Evolutionary conservation across 331 rosid species (phyloP), one percentile per base, ranked within the genome.

Genomic region (Acacia concinna): DNA sequence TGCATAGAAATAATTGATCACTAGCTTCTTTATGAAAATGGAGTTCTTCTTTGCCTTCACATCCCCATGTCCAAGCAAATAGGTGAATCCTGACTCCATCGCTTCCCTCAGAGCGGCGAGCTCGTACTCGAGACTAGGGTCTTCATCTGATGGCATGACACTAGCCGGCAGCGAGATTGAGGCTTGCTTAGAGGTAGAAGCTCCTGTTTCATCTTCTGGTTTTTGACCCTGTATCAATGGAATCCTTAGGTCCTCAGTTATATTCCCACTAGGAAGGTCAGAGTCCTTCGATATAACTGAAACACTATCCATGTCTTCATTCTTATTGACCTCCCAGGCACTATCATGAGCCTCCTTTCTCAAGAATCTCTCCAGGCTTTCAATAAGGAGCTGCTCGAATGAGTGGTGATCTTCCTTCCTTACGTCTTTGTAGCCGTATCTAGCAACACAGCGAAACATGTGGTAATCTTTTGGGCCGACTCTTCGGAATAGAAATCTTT

Each of bases 391-490:
- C 81, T 88, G 91, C 88, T 96, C 99, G n/a, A 96, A 96, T n/a
- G 94, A 89, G 47, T 72, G 92, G 88, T 96, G 98, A 82, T 96
- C 99, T 89, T 96, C 99, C 88, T 96, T 96, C 75, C 92, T 81
- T 31, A 90, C 82, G 75, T 95, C 98, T 78, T 90, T 95, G 88
- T 93, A 95, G 77, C 99, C 99, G 37, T 95, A 91, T 46, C 99
- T 84, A 15, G 98, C 99, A 49, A 95, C 85, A 49, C 98, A 91
- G 25, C 94, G 99, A 81, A 95, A 95, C 84, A 95, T 93, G 56
- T 93, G 98, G 87, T 91, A 95, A 82, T 95, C 99, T 78, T 88
- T 93, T 0, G 97, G 94, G 85, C 99, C 92, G 77, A 93, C 91
- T 89, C 99, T 85, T 78, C 98, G 86, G 66, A 95, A 95, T 25